phyloP scores from a whole-genome alignment of 768 basidiomycete species.

The Boletus fagicola region DNA sequence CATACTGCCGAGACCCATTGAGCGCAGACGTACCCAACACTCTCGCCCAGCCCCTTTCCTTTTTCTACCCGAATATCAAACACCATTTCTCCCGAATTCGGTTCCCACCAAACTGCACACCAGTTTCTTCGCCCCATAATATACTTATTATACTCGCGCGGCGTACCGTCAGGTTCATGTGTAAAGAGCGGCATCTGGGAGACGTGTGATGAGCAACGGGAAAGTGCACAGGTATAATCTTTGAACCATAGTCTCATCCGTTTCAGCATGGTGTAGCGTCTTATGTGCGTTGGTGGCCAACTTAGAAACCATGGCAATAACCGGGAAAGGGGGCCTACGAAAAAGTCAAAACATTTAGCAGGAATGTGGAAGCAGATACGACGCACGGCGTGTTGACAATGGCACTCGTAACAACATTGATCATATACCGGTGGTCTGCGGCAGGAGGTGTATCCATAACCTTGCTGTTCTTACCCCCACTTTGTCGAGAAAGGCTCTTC shows the following conservation, averaged over 20 bases:
- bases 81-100: slow-evolving; percentile 56
- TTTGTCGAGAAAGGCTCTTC: slow-evolving; percentile 52
- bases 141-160: slow-evolving; percentile 66
- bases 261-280: slow-evolving; percentile 77
- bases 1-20: not conserved
- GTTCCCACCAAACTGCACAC: slow-evolving; percentile 66
- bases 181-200: slow-evolving; percentile 71
- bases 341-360: not conserved
- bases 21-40: slow-evolving; percentile 58
- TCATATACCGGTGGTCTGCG: slow-evolving; percentile 83
- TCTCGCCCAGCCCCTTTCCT: slow-evolving; percentile 77
- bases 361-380: not conserved
- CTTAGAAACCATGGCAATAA: slow-evolving; percentile 76
- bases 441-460: slow-evolving; percentile 41
- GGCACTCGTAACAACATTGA: slow-evolving; percentile 85
- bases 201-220: not conserved
- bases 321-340: slow-evolving; percentile 58
- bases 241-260: slow-evolving; percentile 84
- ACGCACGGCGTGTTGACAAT: slow-evolving; percentile 95
- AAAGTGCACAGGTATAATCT: not conserved
- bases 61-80: slow-evolving; percentile 89
- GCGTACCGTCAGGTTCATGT: slow-evolving; percentile 70
- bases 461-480: slow-evolving; percentile 43
- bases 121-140: slow-evolving; percentile 92
- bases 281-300: slow-evolving; percentile 80